A percentile compares a stretch with the other conserved stretches of the same genome.
Evolutionary conservation across 257 asterid species (phyloP).

Genomic region (Capsicum chinense): DNA sequence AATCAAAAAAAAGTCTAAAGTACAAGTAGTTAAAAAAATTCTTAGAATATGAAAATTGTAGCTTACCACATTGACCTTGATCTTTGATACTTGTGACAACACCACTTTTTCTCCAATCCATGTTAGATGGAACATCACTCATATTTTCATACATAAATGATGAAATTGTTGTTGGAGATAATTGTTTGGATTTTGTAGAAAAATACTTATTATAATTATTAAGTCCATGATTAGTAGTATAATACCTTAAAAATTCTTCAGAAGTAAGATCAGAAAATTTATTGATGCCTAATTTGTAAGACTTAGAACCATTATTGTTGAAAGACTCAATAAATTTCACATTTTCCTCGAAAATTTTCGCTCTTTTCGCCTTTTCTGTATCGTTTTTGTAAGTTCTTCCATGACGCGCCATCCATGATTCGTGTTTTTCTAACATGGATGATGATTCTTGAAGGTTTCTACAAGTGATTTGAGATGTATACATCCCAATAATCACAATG

Average conservation of each 20-base stretch:
- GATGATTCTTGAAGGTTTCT: background rate
- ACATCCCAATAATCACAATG: background rate
- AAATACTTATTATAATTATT: background rate
- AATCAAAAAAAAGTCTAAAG: background rate
- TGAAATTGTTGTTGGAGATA: conserved; percentile 18
- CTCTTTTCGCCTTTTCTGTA: background rate
- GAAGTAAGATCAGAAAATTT: conserved; percentile 27
- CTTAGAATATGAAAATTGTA: no score
- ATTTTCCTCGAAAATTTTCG: background rate
- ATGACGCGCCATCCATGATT: conserved; percentile 30
- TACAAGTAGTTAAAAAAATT: background rate
- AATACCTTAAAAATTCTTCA: conserved; percentile 22
- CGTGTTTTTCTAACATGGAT: conserved; percentile 27
- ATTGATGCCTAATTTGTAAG: conserved; percentile 28
- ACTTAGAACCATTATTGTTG: background rate
- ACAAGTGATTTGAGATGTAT: conserved; percentile 6
- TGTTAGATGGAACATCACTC: conserved; percentile 22
- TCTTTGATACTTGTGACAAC: conserved; percentile 24
- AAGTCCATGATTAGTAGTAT: conserved; percentile 6
- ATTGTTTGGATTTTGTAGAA: background rate
- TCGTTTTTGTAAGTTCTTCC: background rate
- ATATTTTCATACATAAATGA: conserved; percentile 21
- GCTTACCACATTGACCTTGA: conserved; percentile 23
- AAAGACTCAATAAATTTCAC: conserved; percentile 27
- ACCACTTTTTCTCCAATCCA: conserved; percentile 36